Evolutionary conservation across 2,329 filamentous ascomycete species (phyloP), one percentile per base, ranked within the genome.

Genomic region (Aspergillus sp.): DNA sequence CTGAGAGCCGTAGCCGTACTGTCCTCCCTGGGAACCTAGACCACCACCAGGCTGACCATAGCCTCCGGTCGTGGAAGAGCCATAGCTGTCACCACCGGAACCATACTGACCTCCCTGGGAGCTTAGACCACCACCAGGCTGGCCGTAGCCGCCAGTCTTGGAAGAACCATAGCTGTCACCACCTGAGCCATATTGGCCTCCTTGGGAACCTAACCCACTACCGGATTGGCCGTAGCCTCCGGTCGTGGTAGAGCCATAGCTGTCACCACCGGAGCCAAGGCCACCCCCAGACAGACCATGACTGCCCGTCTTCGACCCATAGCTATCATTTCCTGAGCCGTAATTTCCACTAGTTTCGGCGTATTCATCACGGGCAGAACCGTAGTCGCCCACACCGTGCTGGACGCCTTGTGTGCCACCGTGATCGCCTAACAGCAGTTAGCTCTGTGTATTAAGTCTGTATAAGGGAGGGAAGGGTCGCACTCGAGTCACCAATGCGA

Each of bases 111-210:
- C 19, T 19, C 19, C 19, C 19, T 19, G 19, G 19, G 19, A 19
- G 2, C 19, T 19, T 19, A 19, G 19, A 2, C 19, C 19, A 19
- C 19, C 2, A 1, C 19, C 19, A 19, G 19, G 2, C 19, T 19
- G 19, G 19, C 62, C 52, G 47, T 69, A 64, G 29, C 61, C 62
- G 4, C 66, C 65, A 29, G 62, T 60, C 7, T 64, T 66, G 38
- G 59, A 63, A 19, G 58, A 61, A 42, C 57, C 46, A 29, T 49
- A 47, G 34, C 40, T 47, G 34, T 48, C 46, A 30, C 45, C 39
- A 41, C 34, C 30, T 19, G 44, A 36, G 6, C 40, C 40, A 34
- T 52, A 49, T 2, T 19, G 19, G 19, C 19, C 19, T 19, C 19
- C 19, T 19, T 19, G 19, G 19, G 19, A 19, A 19, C 19, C 19